Percentiles rank a stretch among this genome's conserved stretches.
Conservation (phyloP, 1,284 basidiomycete genomes). For the Microbotryum silenes-acaulis region DNA sequence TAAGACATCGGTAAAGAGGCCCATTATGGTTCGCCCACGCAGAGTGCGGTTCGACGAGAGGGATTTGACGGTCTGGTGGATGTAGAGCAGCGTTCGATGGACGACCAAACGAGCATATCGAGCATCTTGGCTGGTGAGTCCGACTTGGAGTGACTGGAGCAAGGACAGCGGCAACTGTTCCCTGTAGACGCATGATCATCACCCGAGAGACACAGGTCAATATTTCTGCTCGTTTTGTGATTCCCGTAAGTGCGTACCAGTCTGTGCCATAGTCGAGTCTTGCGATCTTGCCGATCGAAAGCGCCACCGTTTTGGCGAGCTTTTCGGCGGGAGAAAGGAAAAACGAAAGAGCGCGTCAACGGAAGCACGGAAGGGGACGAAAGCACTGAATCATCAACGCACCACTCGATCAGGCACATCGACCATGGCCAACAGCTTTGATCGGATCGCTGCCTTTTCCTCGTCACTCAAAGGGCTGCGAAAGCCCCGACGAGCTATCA, state of each 20-base stretch:
- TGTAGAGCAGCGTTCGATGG: slow-evolving; percentile 29
- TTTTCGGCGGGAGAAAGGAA: slow-evolving; percentile 2
- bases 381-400: no score
- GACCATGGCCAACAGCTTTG: slow-evolving; percentile 26
- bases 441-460: slow-evolving; percentile 29
- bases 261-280: slow-evolving; percentile 31
- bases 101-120: slow-evolving; percentile 20
- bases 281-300: slow-evolving; percentile 34
- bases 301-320: slow-evolving; percentile 32
- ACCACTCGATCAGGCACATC: slow-evolving; percentile 31
- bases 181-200: slow-evolving; percentile 13
- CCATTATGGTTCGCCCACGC: slow-evolving; percentile 26
- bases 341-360: no score
- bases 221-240: no score
- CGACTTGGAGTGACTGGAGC: slow-evolving; percentile 24
- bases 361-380: no score
- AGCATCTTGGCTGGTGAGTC: slow-evolving; percentile 11
- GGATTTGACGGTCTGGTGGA: slow-evolving; percentile 30
- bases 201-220: background rate
- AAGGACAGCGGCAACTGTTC: slow-evolving; percentile 29
- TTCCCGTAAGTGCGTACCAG: slow-evolving; percentile 18
- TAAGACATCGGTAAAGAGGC: slow-evolving; percentile 14
- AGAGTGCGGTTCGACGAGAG: slow-evolving; percentile 33
- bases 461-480: slow-evolving; percentile 20
- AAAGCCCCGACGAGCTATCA: background rate